A percentile compares a stretch with the other conserved stretches of the same genome.
phyloP scores from a whole-genome alignment of 1,139 yeast species.

The Geotrichum cucujoidarum region DNA sequence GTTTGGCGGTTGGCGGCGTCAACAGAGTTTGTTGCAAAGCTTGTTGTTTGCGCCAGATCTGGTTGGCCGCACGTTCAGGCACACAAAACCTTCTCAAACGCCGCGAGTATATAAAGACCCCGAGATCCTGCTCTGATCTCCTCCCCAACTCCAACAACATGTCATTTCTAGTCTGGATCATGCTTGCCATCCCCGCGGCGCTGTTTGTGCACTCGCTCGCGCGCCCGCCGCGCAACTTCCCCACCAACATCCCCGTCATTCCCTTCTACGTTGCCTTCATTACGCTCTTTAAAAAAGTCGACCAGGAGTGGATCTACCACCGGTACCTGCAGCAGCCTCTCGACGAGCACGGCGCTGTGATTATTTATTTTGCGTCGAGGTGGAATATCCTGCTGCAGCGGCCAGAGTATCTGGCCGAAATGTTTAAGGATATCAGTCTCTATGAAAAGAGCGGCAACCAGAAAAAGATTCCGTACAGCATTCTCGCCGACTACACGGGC shows the following conservation, averaged over 20 bases:
- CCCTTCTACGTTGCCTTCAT: slow-evolving; percentile 58
- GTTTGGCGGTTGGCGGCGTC: background rate
- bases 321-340: slow-evolving; percentile 41
- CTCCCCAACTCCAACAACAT: background rate
- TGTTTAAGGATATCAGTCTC: slow-evolving; percentile 47
- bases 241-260: slow-evolving; percentile 50
- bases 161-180: background rate
- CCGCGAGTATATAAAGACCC: background rate
- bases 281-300: slow-evolving; percentile 44
- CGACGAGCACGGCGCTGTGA: slow-evolving; percentile 54
- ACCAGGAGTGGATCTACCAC: slow-evolving; percentile 48
- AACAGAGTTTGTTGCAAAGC: background rate
- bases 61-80: background rate
- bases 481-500: slow-evolving; percentile 54
- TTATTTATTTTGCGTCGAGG: slow-evolving; percentile 56
- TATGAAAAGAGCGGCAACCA: slow-evolving; percentile 61
- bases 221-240: slow-evolving; percentile 39
- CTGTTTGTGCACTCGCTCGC: slow-evolving; percentile 19
- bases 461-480: slow-evolving; percentile 53
- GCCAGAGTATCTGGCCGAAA: slow-evolving; percentile 46
- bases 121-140: background rate
- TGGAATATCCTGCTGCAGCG: slow-evolving; percentile 55
- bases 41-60: too few species aligned
- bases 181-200: background rate
- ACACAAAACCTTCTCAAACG: too few species aligned